A percentile compares a stretch with the other conserved stretches of the same genome.
phyloP scores from a whole-genome alignment of 768 basidiomycete genomes.

The Paxillus ammoniavirescens region DNA sequence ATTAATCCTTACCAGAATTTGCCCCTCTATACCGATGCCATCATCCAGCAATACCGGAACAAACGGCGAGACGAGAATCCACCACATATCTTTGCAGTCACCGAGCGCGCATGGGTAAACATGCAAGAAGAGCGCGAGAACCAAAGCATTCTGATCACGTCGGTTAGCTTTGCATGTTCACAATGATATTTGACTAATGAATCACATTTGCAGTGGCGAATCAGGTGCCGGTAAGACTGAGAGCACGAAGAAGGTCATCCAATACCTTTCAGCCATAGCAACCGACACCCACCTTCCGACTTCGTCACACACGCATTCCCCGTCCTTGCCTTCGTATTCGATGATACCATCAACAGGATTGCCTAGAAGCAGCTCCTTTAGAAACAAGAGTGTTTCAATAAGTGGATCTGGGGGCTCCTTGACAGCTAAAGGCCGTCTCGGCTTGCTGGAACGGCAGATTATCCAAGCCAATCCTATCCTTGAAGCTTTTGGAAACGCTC shows the following conservation, averaged over 20 bases:
- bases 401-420: slow-evolving; percentile 44
- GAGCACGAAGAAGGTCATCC: slow-evolving; percentile 98
- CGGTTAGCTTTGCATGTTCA: slow-evolving; percentile 31
- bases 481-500: slow-evolving; percentile 98
- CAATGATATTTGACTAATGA: slow-evolving; percentile 9
- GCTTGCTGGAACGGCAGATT: slow-evolving; percentile 92
- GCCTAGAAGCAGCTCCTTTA: slow-evolving; percentile 62
- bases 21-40: slow-evolving; percentile 86
- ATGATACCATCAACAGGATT: slow-evolving; percentile 67
- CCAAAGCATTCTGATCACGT: slow-evolving; percentile 98
- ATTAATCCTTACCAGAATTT: slow-evolving; percentile 95
- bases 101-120: slow-evolving; percentile 96
- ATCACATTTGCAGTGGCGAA: slow-evolving; percentile 68
- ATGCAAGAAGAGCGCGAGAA: slow-evolving; percentile 98
- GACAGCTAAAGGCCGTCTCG: slow-evolving; percentile 72
- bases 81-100: slow-evolving; percentile 96
- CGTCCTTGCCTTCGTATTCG: slow-evolving; percentile 56
- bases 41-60: slow-evolving; percentile 87
- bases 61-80: slow-evolving; percentile 89
- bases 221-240: slow-evolving; percentile 99
- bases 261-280: slow-evolving; percentile 97
- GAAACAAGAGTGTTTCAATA: slow-evolving; percentile 51
- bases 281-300: slow-evolving; percentile 64
- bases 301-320: slow-evolving; percentile 64
- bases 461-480: slow-evolving; percentile 96